Evolutionary conservation across 2,329 filamentous ascomycete genomes (phyloP), one percentile per base, ranked within the genome.

Genomic region (Parastagonospora nodorum): DNA sequence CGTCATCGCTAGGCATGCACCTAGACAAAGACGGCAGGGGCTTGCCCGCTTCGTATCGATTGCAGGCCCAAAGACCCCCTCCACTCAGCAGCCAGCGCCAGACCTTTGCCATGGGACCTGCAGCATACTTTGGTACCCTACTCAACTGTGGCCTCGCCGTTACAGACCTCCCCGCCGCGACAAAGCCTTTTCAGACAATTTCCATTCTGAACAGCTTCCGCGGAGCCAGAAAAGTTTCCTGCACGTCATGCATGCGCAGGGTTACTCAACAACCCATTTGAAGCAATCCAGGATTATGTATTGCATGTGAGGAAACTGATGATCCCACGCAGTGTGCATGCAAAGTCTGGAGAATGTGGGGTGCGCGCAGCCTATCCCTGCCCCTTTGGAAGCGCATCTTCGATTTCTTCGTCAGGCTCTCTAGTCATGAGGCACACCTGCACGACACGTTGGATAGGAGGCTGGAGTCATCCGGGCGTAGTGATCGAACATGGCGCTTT

Each of bases 341-440:
- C 43, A 36, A 27, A 38, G 27, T 28, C 45, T 19, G 39, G 51
- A 53, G 54, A 46, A 48, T 42, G 59, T 60, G 57, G 52, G 52
- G 51, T 48, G 33, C 37, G 12, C 30, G 45, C 30, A 9, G 27
- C 32, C 42, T 35, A 48, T 45, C 36, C 38, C 45, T 47, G 39
- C 49, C 48, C 35, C 19, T 39, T 50, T 37, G 36, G 47, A 42
- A 36, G 37, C 38, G 39, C 43, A 50, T 49, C 40, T 40, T 37
- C 42, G 41, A 42, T 35, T 42, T 30, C 19, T 5, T 38, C n/a
- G 28, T 42, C 27, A 44, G 44, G 40, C 31, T 50, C 37, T 27
- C 35, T 28, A 46, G 47, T 24, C 58, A 63, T 58, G 60, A 55
- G 61, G 50, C 42, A 24, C 51, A 48, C 41, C 36, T 54, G 56